A percentile compares a stretch with the other conserved stretches of the same genome.
Evolutionary conservation across 768 basidiomycete species (phyloP).

Genomic region (Termitomyces heimii): DNA sequence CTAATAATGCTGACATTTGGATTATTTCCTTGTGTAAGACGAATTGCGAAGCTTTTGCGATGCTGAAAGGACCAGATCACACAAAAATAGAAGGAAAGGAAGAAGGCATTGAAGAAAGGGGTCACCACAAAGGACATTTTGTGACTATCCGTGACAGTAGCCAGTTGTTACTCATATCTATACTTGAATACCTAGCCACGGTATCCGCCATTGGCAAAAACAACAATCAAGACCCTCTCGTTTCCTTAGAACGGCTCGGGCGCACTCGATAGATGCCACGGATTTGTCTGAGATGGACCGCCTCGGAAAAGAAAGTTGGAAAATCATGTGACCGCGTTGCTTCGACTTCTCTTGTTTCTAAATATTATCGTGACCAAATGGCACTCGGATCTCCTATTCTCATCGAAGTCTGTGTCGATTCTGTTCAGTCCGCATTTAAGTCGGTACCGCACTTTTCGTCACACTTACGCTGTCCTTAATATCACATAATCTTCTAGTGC

Average conservation of each 20-base stretch:
- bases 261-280: too few species aligned
- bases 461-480: constrained; percentile 1
- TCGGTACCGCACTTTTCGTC: constrained; percentile 24
- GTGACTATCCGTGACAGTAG: too few species aligned
- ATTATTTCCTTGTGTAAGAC: too few species aligned
- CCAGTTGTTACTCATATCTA: neutral
- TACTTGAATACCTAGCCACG: neutral
- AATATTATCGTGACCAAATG: constrained; percentile 3
- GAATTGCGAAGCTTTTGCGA: too few species aligned
- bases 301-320: too few species aligned
- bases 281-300: too few species aligned
- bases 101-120: too few species aligned
- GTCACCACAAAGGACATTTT: too few species aligned
- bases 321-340: neutral
- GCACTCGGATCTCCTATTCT: constrained; percentile 16
- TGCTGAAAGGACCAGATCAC: neutral
- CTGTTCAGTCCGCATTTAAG: constrained; percentile 65
- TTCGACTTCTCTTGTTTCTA: neutral
- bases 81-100: too few species aligned
- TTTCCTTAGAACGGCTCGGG: neutral
- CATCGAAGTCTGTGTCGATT: constrained; percentile 74
- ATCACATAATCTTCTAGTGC: constrained; percentile 41
- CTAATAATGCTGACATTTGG: too few species aligned
- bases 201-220: neutral
- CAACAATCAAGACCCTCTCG: too few species aligned